phyloP scores from a whole-genome alignment of 805 yeast species.

The Pichia thaimueangensis region DNA sequence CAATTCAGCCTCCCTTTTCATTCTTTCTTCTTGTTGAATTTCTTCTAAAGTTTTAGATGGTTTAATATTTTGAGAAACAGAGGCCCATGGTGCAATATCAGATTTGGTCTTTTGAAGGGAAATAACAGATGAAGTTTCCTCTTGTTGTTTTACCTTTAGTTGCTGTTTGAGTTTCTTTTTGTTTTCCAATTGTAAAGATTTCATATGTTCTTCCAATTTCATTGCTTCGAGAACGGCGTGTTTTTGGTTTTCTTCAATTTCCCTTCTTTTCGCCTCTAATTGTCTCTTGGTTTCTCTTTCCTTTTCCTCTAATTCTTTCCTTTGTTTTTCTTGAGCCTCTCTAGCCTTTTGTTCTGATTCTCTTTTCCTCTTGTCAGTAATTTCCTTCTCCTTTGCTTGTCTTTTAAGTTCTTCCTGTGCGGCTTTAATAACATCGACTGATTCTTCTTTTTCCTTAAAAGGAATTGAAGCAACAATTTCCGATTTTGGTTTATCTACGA shows the following conservation, averaged over 20 bases:
- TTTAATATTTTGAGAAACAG: constrained; percentile 17
- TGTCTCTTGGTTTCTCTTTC: not conserved
- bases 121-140: not conserved
- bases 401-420: too few species aligned
- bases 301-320: not conserved
- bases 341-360: not conserved
- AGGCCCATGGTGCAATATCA: constrained; percentile 32
- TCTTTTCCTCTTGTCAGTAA: not conserved
- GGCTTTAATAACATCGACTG: too few species aligned
- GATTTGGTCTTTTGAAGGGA: not conserved
- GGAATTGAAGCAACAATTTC: too few species aligned
- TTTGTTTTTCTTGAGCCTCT: not conserved
- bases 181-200: constrained; percentile 6
- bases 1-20: constrained; percentile 14
- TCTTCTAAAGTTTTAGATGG: constrained; percentile 53
- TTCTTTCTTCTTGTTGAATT: constrained; percentile 51
- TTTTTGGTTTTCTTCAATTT: not conserved
- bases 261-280: not conserved
- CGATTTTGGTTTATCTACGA: too few species aligned
- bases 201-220: constrained; percentile 7
- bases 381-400: not conserved
- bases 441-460: too few species aligned
- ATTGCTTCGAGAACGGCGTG: not conserved
- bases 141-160: constrained; percentile 5
- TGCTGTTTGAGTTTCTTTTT: constrained; percentile 5